Evolutionary conservation across 257 asterid genomes (phyloP), one percentile per base, ranked within the genome.

Genomic region (Capsicum rhomboideum): DNA sequence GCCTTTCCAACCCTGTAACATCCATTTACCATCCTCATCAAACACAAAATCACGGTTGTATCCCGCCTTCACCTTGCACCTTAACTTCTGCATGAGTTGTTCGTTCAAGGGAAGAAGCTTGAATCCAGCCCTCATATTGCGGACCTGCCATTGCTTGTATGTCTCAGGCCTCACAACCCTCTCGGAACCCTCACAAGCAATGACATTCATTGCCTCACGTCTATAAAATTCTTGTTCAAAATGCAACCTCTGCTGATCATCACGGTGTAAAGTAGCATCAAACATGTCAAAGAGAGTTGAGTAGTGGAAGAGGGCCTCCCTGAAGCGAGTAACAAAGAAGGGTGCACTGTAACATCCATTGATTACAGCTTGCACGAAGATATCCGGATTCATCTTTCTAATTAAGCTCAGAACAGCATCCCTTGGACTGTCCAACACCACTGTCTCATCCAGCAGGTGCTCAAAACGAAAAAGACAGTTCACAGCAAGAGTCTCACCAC

Each of bases 1-100:
- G 10, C 98, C 99, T 88, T 95, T 95, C 99, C 99, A 95, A 31
- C 99, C 99, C 87, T 94, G 99, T 82, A 95, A 78, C 93, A 95
- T 92, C 99, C 99, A 95, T 20, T 85, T 81, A 4, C 96, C 92
- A 85, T 95, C 98, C 91, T 91, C 95, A 74, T 88, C 92, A 13
- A 93, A 89, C 74, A 92, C 85, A 77, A 94, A 95, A 89, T 95
- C 97, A 67, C 88, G 86, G 86, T 94, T 94, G 88, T 91, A 95
- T 44, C 95, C 86, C 1, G 82, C 44, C 29, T 85, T 74, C 40
- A 78, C 87, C 92, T 92, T 95, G 20, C 81, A 84, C 89, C 87
- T 88, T 40, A 95, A 59, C 86, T 91, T 94, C 50, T 85, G 88
- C 84, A 94, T 54, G 66, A 92, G 26, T 85, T 86, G 92, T 17